Base-by-base conservation (phyloP, 495 filamentous ascomycete species). In the Penicillium pulvis region DNA sequence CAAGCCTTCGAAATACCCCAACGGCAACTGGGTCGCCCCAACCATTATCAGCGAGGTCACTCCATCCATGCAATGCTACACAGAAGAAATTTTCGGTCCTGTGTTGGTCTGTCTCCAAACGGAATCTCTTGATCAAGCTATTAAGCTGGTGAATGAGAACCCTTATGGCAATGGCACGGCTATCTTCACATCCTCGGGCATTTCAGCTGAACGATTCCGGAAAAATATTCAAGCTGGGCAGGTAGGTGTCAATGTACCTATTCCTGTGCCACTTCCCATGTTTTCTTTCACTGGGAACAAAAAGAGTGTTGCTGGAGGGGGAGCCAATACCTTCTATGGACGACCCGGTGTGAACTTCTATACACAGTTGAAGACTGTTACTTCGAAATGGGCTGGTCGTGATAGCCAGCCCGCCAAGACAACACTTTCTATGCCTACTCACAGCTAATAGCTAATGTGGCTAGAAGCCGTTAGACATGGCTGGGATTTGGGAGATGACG, bases 231-330 rank as follows among this genome's bases (percentile, higher is more conserved):
- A 82, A 55, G 79, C 78, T 51, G 80, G 80, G 19, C 80, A 83
- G 61, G 61, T 83, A 1, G 80, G 80, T 23, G 70, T 83, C 63
- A 82, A 82, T 57, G 77, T 92, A 20, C 90, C 90, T 16, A 91
- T 92, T 56, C 85, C 84, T 3, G 92, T 95, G 6, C 92, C 93
- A 11, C 79, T 93, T 35, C 90, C 92, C 61, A 93, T 96, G 89
- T 97, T 96, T 75, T 88, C 84, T 45, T 97, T 97, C 75, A 97
- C 93, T 9, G 93, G 93, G 42, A 97, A 97, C 73, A 97, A 97
- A 85, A 90, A 87, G 78, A 92, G 88, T 65, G 80, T 97, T 44
- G 93, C 93, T 0, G 93, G 93, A 19, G 91, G 91, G 19, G 92
- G 93, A 35, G 90, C 89, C 30, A 95, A 86, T 73, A 92, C 90